Evolutionary conservation across 805 yeast genomes (phyloP).

Genomic region (Wickerhamomyces alni): DNA sequence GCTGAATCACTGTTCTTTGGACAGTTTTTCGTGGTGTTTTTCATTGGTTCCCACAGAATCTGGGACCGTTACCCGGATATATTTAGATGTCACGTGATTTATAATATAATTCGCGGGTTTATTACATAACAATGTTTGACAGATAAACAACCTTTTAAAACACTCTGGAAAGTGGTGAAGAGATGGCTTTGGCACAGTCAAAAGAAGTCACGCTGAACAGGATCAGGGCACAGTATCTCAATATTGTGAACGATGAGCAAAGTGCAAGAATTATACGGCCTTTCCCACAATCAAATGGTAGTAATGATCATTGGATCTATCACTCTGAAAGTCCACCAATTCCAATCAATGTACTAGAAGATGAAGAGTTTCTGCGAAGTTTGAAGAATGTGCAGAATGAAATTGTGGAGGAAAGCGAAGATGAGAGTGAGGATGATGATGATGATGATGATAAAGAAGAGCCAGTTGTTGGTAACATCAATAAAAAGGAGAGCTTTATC

Average conservation of each 20-base stretch:
- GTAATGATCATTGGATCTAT: slow-evolving; percentile 10
- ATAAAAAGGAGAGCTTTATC: too few species aligned
- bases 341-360: slow-evolving; percentile 23
- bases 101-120: too few species aligned
- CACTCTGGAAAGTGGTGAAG: background rate
- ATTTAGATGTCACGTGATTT: too few species aligned
- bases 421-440: slow-evolving; percentile 6
- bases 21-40: slow-evolving; percentile 1
- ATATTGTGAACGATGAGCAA: slow-evolving; percentile 18
- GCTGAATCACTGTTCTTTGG: background rate
- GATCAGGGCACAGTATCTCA: slow-evolving; percentile 18
- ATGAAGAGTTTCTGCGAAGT: slow-evolving; percentile 8
- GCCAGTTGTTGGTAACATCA: background rate
- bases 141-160: background rate
- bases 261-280: slow-evolving; percentile 20
- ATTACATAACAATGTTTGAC: too few species aligned
- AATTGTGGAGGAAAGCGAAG: slow-evolving; percentile 3
- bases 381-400: slow-evolving; percentile 2
- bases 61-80: too few species aligned
- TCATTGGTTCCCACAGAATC: too few species aligned
- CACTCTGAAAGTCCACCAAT: slow-evolving; percentile 25
- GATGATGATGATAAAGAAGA: background rate
- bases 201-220: slow-evolving; percentile 11
- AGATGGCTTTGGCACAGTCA: slow-evolving; percentile 16
- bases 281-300: slow-evolving; percentile 3